Percentiles rank a stretch among this genome's conserved stretches.
phyloP scores from a whole-genome alignment of 306 rosid species.

The Rosa chinensis region DNA sequence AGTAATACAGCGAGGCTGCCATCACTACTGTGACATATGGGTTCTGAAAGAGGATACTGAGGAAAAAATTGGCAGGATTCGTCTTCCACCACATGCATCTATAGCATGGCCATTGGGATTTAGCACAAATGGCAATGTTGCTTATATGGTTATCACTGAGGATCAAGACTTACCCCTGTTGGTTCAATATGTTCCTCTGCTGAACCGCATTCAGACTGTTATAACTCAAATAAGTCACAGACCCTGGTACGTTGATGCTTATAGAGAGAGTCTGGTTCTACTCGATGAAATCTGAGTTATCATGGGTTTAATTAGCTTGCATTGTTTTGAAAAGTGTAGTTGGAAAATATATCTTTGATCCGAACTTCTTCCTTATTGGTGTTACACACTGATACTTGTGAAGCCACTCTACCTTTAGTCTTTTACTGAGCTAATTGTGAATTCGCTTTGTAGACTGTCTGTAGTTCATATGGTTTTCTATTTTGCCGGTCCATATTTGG shows the following conservation, averaged over 20 bases:
- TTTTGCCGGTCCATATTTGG: not conserved
- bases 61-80: not conserved
- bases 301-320: not conserved
- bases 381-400: not conserved
- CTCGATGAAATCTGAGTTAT: not conserved
- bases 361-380: not conserved
- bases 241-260: not conserved
- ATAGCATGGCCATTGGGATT: not conserved
- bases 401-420: not conserved
- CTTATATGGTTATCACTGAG: not conserved
- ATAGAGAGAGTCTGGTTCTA: not conserved
- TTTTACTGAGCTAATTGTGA: not conserved
- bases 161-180: not conserved
- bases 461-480: not conserved
- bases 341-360: not conserved
- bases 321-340: not conserved
- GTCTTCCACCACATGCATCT: not conserved
- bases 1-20: too few relatives aligned
- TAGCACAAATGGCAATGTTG: not conserved
- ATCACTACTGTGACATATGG: slow-evolving; percentile 3
- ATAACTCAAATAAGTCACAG: not conserved
- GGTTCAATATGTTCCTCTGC: not conserved
- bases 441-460: not conserved
- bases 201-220: not conserved
- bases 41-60: not conserved